Percentiles rank a stretch among this genome's conserved stretches.
Evolutionary conservation across 129 eudicot genomes (phyloP).

Genomic region (Lactuca saligna): DNA sequence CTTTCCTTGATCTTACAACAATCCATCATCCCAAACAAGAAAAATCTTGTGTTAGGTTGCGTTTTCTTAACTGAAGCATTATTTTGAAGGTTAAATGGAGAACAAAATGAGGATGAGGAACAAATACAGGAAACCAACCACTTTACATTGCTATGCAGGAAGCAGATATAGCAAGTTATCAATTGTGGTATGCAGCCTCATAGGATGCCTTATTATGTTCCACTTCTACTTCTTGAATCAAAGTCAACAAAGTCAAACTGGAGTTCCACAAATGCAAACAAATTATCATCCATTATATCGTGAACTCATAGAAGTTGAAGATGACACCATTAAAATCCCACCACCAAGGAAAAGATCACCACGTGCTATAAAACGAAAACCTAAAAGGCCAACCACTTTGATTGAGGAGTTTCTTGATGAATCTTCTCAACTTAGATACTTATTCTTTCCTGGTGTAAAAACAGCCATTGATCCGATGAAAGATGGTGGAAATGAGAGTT

Average conservation of each 20-base stretch:
- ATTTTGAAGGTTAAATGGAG: slow-evolving; percentile 62
- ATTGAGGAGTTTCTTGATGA: slow-evolving; percentile 95
- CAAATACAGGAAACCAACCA: slow-evolving; percentile 86
- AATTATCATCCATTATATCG: slow-evolving; percentile 50
- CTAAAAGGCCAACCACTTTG: slow-evolving; percentile 58
- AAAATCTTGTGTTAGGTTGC: slow-evolving; percentile 36
- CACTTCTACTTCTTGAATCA: slow-evolving; percentile 58
- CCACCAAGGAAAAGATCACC: slow-evolving; percentile 92
- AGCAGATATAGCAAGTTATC: slow-evolving; percentile 62
- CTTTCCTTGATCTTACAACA: slow-evolving; percentile 14
- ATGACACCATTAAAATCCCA: slow-evolving; percentile 78
- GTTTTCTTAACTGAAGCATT: slow-evolving; percentile 57
- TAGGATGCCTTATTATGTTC: slow-evolving; percentile 62
- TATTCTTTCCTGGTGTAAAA: slow-evolving; percentile 72
- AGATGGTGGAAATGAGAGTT: slow-evolving; percentile 61
- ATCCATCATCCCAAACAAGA: slow-evolving; percentile 4
- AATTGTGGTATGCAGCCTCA: slow-evolving; percentile 52
- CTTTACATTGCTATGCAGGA: slow-evolving; percentile 86
- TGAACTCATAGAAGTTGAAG: slow-evolving; percentile 82
- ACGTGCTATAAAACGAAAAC: slow-evolving; percentile 88
- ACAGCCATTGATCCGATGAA: slow-evolving; percentile 68
- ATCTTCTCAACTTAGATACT: slow-evolving; percentile 76
- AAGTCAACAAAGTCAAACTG: slow-evolving; percentile 33
- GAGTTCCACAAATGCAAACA: slow-evolving; percentile 29
- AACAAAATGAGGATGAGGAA: slow-evolving; percentile 78